Conservation (phyloP, 2,329 filamentous ascomycete genomes). For the Cryphonectria naterciae region DNA sequence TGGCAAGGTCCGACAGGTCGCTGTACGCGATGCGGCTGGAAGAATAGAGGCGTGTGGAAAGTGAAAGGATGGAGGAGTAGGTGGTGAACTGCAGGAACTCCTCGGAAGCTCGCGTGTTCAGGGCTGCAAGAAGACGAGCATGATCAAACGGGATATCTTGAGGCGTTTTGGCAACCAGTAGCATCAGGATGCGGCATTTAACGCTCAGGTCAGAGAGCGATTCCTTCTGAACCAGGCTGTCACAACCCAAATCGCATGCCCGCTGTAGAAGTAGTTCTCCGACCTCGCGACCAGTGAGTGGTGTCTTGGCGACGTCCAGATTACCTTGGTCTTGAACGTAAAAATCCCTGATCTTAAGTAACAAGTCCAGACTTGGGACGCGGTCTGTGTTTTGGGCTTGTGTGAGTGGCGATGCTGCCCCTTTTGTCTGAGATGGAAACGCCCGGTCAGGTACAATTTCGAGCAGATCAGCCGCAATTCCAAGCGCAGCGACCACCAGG, state of each 20-base stretch:
- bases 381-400: constrained; percentile 37
- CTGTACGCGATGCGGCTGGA: constrained; percentile 54
- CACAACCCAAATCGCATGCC: constrained; percentile 55
- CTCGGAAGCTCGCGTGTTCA: constrained; percentile 52
- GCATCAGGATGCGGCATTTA: constrained; percentile 62
- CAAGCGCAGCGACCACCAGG: constrained; percentile 42
- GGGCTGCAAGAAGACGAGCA: constrained; percentile 52
- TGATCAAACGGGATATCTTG: constrained; percentile 50
- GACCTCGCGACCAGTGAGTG: constrained; percentile 59
- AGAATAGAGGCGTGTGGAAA: constrained; percentile 60
- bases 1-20: constrained; percentile 66
- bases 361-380: constrained; percentile 54
- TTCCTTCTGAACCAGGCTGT: constrained; percentile 47
- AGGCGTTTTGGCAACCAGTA: constrained; percentile 59
- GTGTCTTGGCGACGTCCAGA: constrained; percentile 63
- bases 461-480: constrained; percentile 60
- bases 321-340: constrained; percentile 74
- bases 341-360: constrained; percentile 66
- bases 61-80: constrained; percentile 62
- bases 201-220: constrained; percentile 55
- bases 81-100: constrained; percentile 52
- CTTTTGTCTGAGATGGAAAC: constrained; percentile 47
- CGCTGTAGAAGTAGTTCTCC: constrained; percentile 69
- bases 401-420: constrained; percentile 23
- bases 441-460: constrained; percentile 68